These are phyloP conservation scores for Babesia ovata DNA, from an alignment of 169 alveolate genomes.

Conservation along the genomic window DNA sequence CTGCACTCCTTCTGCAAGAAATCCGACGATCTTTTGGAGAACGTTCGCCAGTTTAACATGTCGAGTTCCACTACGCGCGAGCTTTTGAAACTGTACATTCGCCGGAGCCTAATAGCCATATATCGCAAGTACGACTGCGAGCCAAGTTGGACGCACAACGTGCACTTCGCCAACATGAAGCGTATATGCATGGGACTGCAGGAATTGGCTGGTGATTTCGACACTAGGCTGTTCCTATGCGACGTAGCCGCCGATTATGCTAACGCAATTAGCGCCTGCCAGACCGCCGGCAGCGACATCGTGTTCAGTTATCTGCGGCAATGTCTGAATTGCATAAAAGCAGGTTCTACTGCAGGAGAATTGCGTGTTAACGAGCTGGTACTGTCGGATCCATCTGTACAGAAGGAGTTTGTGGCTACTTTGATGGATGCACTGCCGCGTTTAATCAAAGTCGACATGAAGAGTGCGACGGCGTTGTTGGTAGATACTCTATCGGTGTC, in stretches of 20 bases:
- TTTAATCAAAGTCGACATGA: conserved; percentile 44
- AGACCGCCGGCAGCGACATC: conserved; percentile 17
- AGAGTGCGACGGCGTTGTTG: conserved; percentile 37
- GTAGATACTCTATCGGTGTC: conserved; percentile 38
- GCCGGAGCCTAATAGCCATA: conserved; percentile 21
- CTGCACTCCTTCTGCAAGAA: conserved; percentile 29
- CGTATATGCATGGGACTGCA: conserved; percentile 27
- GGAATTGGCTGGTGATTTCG: conserved; percentile 9
- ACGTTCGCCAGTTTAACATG: conserved; percentile 28
- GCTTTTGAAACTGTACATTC: conserved; percentile 13
- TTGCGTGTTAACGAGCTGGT: conserved; percentile 25
- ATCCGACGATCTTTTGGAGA: conserved; percentile 25
- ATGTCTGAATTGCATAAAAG: conserved; percentile 28
- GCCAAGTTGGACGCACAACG: conserved; percentile 28
- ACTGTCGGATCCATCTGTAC: conserved; percentile 31
- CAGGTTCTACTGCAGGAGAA: conserved; percentile 1
- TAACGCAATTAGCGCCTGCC: conserved; percentile 28
- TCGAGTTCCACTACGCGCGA: conserved; percentile 2
- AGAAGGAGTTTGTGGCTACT: conserved; percentile 27
- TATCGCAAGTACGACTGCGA: conserved; percentile 29
- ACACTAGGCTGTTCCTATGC: conserved; percentile 32
- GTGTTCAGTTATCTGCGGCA: conserved; percentile 37
- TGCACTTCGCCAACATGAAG: conserved; percentile 36
- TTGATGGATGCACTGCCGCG: conserved; percentile 39
- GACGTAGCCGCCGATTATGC: conserved; percentile 43